Base-by-base conservation (phyloP, 768 basidiomycete genomes). In the Hydnomerulius pinastri region DNA sequence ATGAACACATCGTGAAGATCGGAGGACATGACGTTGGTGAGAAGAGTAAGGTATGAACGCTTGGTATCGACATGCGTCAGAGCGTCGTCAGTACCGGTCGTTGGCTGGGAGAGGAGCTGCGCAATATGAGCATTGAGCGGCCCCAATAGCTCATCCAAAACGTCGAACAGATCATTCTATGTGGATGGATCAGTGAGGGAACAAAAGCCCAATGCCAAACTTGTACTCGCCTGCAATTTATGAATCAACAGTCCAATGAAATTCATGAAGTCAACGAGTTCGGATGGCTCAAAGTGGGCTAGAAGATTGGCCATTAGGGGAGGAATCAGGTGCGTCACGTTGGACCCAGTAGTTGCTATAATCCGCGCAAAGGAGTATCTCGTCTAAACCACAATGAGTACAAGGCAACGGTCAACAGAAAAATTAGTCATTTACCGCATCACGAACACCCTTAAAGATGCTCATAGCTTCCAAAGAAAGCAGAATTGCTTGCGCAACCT, bases 361-460 rank as follows among this genome's bases (percentile, higher is more conserved):
- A 98, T 89, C 35, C 95, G 86, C 27, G 94, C 87, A 69, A 98
- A 98, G 1, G 96, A 90, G 58, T 90, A 90, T 11, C 97, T 86
- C 25, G 92, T 87, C 96, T 98, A 57, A 18, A 9, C 12, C 50
- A 49, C 30, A 12, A 46, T 60, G 12, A 53, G 47, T 36, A 41
- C 40, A 56, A 48, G 43, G 35, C 36, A 23, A 30, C 11, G 30
- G 21, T 29, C 29, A 18, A 35, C 21, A 39, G 18, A 24, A 21
- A 25, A 29, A 32, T 20, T 11, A 17, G 77, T n/a, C n/a, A n/a
- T 86, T 54, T 72, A 97, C 96, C 50, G 97, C 94, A 64, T 98
- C 94, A 48, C 97, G 81, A 36, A 99, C 85, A 18, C 88, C 82
- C 66, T 90, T 86, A 63, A 90, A 85, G 9, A 82, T 72, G 59